These are phyloP conservation scores for Aspergillus vadensis DNA, from an alignment of 2,329 filamentous ascomycete species.

Conservation along the genomic window DNA sequence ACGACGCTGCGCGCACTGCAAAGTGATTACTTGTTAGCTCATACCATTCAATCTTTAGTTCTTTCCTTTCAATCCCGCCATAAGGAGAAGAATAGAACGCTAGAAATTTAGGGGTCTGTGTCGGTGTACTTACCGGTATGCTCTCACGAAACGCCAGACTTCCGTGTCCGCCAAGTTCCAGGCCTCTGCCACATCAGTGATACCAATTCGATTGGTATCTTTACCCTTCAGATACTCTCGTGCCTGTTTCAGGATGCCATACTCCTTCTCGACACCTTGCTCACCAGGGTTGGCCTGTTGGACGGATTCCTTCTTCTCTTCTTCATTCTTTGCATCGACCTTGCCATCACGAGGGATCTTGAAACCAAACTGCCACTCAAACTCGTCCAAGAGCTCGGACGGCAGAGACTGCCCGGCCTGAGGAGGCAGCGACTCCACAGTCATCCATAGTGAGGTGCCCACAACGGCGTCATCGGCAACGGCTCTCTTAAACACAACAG, in stretches of 20 bases:
- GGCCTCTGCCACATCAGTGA: slow-evolving; percentile 50
- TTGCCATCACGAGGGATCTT: slow-evolving; percentile 61
- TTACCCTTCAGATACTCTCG: slow-evolving; percentile 47
- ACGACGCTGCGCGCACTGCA: slow-evolving; percentile 56
- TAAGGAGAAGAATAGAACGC: background rate
- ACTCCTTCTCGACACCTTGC: slow-evolving; percentile 45
- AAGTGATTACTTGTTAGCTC: slow-evolving; percentile 6
- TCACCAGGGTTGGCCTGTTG: slow-evolving; percentile 41
- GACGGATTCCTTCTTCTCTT: slow-evolving; percentile 35
- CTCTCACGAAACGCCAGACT: slow-evolving; percentile 64
- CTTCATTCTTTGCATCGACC: slow-evolving; percentile 40
- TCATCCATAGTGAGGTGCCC: slow-evolving; percentile 75
- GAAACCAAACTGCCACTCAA: slow-evolving; percentile 92
- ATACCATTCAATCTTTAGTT: background rate
- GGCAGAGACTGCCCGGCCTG: slow-evolving; percentile 57
- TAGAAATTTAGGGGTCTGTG: background rate
- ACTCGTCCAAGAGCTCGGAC: slow-evolving; percentile 55
- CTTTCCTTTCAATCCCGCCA: background rate
- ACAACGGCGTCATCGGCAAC: slow-evolving; percentile 69
- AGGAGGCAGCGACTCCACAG: slow-evolving; percentile 62
- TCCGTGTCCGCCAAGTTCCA: slow-evolving; percentile 66
- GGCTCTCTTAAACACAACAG: slow-evolving; percentile 76
- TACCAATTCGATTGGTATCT: slow-evolving; percentile 39
- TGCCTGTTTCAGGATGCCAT: slow-evolving; percentile 54
- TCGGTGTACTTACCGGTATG: slow-evolving; percentile 48